These are phyloP conservation scores for Starmerella bacillaris DNA, from an alignment of 805 yeast species.

Conservation along the genomic window DNA sequence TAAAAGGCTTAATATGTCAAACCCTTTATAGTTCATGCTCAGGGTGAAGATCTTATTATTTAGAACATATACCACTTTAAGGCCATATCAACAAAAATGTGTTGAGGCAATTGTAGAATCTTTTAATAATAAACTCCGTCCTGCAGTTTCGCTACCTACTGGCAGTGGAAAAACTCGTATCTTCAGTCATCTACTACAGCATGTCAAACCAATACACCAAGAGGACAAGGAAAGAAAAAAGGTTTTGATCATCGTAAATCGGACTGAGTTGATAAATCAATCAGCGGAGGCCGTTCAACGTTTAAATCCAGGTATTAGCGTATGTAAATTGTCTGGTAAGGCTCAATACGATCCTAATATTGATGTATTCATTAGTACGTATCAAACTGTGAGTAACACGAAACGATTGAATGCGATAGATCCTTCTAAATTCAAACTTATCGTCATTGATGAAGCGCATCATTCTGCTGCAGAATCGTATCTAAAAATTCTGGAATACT, in stretches of 20 bases:
- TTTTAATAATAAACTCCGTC: constrained; percentile 33
- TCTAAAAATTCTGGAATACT: constrained; percentile 37
- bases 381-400: constrained; percentile 40
- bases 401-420: constrained; percentile 35
- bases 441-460: constrained; percentile 83
- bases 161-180: constrained; percentile 91
- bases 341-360: constrained; percentile 23
- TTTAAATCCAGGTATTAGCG: constrained; percentile 33
- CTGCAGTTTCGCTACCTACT: constrained; percentile 76
- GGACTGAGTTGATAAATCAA: constrained; percentile 61
- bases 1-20: no score
- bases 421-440: constrained; percentile 45
- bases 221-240: constrained; percentile 21
- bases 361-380: constrained; percentile 62
- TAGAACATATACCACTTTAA: not conserved
- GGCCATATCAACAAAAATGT: constrained; percentile 52
- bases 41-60: not conserved
- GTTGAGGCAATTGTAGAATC: constrained; percentile 37
- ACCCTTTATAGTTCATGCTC: no score
- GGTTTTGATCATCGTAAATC: constrained; percentile 54
- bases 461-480: constrained; percentile 69
- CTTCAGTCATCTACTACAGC: constrained; percentile 25
- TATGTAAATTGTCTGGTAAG: constrained; percentile 57
- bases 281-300: constrained; percentile 34
- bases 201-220: constrained; percentile 21